phyloP scores from a whole-genome alignment of 2,329 filamentous ascomycete genomes.

The Hymenoscyphus fructigenus region DNA sequence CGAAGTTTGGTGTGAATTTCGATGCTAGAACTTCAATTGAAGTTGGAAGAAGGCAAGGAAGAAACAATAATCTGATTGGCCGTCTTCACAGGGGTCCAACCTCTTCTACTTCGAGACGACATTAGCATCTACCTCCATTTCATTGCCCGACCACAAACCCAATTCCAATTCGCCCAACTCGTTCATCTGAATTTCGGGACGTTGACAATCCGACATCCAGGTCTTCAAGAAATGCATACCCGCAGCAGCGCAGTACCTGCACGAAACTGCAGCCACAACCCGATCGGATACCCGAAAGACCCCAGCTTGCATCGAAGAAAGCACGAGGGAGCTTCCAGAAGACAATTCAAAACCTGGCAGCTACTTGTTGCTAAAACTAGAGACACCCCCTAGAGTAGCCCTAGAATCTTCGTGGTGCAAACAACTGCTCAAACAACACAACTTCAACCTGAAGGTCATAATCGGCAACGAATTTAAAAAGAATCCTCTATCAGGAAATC shows the following conservation, averaged over 20 bases:
- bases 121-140: neutral
- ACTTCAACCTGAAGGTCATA: no score
- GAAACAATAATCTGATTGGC: neutral
- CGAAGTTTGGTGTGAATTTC: neutral
- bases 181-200: neutral
- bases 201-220: neutral
- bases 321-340: neutral
- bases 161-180: neutral
- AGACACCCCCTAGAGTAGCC: neutral
- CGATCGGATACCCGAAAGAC: neutral
- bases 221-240: neutral
- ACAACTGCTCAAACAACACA: neutral
- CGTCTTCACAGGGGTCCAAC: neutral
- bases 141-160: no score
- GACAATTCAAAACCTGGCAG: neutral
- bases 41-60: neutral
- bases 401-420: neutral
- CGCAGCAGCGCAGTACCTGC: neutral
- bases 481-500: no score
- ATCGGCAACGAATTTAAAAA: no score
- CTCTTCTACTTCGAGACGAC: neutral
- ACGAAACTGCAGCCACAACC: neutral
- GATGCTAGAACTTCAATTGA: neutral
- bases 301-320: neutral
- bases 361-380: no score